Conservation (phyloP, 305 asterid genomes). For the Ilex paraguariensis region DNA sequence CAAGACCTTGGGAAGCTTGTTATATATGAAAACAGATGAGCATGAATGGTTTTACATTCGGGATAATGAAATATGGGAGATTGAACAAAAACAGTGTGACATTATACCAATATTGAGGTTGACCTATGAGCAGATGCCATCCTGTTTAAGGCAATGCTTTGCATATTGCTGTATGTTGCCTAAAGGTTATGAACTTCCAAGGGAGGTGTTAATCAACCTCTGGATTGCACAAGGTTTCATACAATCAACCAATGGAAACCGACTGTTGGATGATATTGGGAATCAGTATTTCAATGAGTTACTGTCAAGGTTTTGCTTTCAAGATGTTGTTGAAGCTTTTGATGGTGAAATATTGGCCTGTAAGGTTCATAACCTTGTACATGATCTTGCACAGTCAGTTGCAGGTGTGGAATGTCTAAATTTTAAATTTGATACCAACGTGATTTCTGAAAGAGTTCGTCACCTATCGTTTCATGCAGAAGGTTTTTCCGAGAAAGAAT, state of each 20-base stretch:
- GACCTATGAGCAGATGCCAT: conserved; percentile 45
- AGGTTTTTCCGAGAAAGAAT: conserved; percentile 19
- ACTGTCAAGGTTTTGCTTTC: conserved; percentile 44
- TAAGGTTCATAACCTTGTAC: conserved; percentile 46
- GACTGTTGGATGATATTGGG: conserved; percentile 31
- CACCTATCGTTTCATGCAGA: conserved; percentile 36
- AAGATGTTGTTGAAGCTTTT: conserved; percentile 39
- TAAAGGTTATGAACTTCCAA: conserved; percentile 40
- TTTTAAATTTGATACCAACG: conserved; percentile 18
- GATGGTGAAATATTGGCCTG: conserved; percentile 50
- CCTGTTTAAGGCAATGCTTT: conserved; percentile 47
- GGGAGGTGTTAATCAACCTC: conserved; percentile 41
- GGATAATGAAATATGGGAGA: conserved; percentile 42
- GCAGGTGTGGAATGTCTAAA: conserved; percentile 33
- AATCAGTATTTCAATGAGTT: conserved; percentile 41
- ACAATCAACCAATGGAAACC: conserved; percentile 12
- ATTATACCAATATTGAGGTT: conserved; percentile 41
- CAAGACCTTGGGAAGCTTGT: conserved; percentile 42
- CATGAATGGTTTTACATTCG: conserved; percentile 39
- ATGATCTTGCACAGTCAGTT: conserved; percentile 48
- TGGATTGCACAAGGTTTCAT: conserved; percentile 53
- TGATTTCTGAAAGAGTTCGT: conserved; percentile 23
- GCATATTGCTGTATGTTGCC: conserved; percentile 54
- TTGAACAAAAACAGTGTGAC: conserved; percentile 37
- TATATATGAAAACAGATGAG: conserved; percentile 43